Evolutionary conservation across 768 basidiomycete genomes (phyloP).

Genomic region (Cystofilobasidium capitatum): DNA sequence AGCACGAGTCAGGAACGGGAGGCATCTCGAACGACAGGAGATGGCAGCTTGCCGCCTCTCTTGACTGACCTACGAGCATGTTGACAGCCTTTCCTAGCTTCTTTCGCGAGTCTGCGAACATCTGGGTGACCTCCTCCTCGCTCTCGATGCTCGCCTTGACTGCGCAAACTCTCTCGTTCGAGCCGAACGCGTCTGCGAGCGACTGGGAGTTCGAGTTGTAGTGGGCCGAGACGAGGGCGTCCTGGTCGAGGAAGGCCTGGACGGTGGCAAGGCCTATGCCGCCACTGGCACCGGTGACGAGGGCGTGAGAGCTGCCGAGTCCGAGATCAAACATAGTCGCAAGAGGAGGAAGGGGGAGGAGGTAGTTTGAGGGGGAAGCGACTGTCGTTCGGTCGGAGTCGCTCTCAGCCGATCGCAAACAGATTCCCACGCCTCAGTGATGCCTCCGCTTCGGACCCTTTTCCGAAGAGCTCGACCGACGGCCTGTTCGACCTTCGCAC

Average conservation of each 20-base stretch:
- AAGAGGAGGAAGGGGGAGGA: not conserved
- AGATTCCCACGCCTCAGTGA: no score
- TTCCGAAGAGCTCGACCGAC: no score
- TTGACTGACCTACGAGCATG: conserved; percentile 42
- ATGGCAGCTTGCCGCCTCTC: no score
- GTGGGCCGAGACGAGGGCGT: conserved; percentile 61
- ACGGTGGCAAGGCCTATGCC: conserved; percentile 62
- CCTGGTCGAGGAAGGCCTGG: conserved; percentile 55
- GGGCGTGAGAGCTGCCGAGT: conserved; percentile 54
- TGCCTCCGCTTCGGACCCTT: no score
- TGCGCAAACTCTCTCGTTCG: conserved; percentile 35
- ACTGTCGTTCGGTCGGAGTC: no score
- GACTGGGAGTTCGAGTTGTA: conserved; percentile 51
- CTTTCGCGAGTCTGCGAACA: conserved; percentile 42
- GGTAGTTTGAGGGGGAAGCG: not conserved
- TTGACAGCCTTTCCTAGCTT: conserved; percentile 29
- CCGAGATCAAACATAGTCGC: conserved; percentile 45
- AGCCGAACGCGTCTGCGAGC: conserved; percentile 37
- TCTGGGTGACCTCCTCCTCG: conserved; percentile 48
- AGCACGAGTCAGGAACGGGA: conserved; percentile 41
- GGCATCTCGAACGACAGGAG: not conserved
- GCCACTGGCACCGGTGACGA: conserved; percentile 62
- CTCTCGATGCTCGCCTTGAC: conserved; percentile 54
- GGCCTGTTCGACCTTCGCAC: no score
- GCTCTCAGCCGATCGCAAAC: no score